Percentiles rank a stretch among this genome's conserved stretches.
Conservation (phyloP, 2,329 filamentous ascomycete genomes). For the Hawksworthiomyces lignivorus region DNA sequence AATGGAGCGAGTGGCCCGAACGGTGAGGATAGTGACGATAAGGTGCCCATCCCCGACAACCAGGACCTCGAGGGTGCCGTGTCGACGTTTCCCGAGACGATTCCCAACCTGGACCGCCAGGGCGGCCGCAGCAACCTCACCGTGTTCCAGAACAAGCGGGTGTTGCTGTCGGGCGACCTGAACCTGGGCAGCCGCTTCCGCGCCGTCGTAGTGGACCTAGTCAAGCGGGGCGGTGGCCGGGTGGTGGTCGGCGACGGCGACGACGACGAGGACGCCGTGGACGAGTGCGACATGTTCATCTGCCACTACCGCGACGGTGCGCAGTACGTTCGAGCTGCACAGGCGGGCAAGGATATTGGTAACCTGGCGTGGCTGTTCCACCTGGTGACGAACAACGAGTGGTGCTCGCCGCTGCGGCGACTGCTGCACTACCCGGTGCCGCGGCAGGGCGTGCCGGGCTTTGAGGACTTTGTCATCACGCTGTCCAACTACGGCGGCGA, state of each 20-base stretch:
- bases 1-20: conserved; percentile 31
- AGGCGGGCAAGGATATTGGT: conserved; percentile 73
- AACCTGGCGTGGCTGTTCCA: conserved; percentile 93
- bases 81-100: conserved; percentile 34
- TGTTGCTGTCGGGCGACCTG: conserved; percentile 72
- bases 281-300: conserved; percentile 73
- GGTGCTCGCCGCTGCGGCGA: conserved; percentile 76
- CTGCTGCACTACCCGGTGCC: conserved; percentile 88
- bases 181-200: conserved; percentile 59
- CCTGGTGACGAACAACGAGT: conserved; percentile 79
- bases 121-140: conserved; percentile 45
- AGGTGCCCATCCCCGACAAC: conserved; percentile 40
- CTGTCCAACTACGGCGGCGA: conserved; percentile 96
- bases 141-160: conserved; percentile 69
- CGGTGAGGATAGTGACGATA: conserved; percentile 2
- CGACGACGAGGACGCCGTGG: conserved; percentile 37
- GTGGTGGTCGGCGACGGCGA: conserved; percentile 55
- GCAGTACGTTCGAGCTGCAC: conserved; percentile 70
- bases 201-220: conserved; percentile 61
- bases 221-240: conserved; percentile 62
- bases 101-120: conserved; percentile 30
- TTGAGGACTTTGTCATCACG: conserved; percentile 69
- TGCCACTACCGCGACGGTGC: conserved; percentile 79
- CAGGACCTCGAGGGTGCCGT: conserved; percentile 61
- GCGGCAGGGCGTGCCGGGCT: conserved; percentile 68